Evolutionary conservation across 345 rosid species (phyloP).

Genomic region (Acer campestre): DNA sequence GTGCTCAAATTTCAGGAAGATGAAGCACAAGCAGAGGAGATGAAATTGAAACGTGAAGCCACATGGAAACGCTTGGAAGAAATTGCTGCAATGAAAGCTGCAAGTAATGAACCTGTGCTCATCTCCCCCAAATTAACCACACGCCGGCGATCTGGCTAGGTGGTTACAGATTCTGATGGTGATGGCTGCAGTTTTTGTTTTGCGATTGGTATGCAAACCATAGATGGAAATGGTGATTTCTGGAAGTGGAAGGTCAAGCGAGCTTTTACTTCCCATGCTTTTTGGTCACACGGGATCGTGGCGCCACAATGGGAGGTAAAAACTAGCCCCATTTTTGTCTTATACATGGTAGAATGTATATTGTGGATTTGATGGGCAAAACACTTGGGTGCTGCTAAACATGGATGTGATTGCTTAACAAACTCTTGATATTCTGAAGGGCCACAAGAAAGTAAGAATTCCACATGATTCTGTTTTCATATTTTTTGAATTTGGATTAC

Average conservation of each 20-base stretch:
- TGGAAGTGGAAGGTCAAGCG: constrained; percentile 15
- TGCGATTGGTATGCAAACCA: constrained; percentile 21
- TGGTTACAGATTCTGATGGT: background rate
- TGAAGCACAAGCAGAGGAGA: constrained; percentile 53
- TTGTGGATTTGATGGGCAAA: constrained; percentile 17
- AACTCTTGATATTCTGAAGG: constrained; percentile 21
- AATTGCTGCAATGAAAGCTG: constrained; percentile 61
- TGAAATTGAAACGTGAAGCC: constrained; percentile 48
- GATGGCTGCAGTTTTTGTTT: constrained; percentile 8
- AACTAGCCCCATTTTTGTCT: constrained; percentile 17
- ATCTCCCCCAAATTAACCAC: constrained; percentile 32
- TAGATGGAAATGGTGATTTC: constrained; percentile 15
- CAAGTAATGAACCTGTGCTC: constrained; percentile 50
- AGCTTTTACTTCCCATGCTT: constrained; percentile 17
- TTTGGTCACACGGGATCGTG: constrained; percentile 7
- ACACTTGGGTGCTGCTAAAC: constrained; percentile 8
- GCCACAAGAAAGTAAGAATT: constrained; percentile 11
- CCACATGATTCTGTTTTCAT: constrained; percentile 13
- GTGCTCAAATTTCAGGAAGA: constrained; percentile 62
- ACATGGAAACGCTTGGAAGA: constrained; percentile 77
- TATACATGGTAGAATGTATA: constrained; percentile 14
- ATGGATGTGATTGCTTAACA: constrained; percentile 4
- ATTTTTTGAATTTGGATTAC: constrained; percentile 13
- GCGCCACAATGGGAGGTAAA: constrained; percentile 17
- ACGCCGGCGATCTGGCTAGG: constrained; percentile 42